phyloP scores from a whole-genome alignment of 108 stramenopile genomes.

The Stephanodiscus minutulus region DNA sequence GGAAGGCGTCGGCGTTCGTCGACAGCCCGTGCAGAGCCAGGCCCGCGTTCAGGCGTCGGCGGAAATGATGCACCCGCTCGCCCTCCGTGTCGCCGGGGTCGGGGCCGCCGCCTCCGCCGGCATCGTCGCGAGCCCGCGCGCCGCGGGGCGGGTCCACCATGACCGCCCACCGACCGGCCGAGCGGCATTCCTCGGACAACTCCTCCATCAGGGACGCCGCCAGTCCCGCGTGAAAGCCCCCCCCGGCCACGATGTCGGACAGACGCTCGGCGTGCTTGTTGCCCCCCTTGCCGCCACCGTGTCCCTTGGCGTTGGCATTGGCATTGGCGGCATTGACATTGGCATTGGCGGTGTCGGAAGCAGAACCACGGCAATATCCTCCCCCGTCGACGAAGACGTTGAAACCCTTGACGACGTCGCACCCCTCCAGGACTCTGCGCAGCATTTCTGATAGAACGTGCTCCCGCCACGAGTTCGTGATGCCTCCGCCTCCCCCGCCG shows the following conservation, averaged over 20 bases:
- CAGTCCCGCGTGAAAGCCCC: constrained; percentile 66
- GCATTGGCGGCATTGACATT: too few species aligned
- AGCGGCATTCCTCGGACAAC: constrained; percentile 69
- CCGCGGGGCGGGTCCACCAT: constrained; percentile 25
- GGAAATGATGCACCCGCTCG: constrained; percentile 52
- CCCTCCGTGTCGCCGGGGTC: constrained; percentile 2
- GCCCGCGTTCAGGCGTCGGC: constrained; percentile 54
- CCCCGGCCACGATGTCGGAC: constrained; percentile 20
- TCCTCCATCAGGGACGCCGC: constrained; percentile 69
- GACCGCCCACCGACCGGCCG: constrained; percentile 57
- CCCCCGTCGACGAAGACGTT: constrained; percentile 59
- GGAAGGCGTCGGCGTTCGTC: constrained; percentile 56
- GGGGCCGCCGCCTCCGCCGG: not conserved
- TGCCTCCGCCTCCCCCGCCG: not conserved
- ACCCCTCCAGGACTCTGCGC: constrained; percentile 67
- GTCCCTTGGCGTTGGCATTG: too few species aligned
- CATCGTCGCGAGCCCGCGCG: constrained; percentile 15
- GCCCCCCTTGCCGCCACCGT: not conserved
- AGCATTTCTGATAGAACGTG: constrained; percentile 54
- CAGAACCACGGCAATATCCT: constrained; percentile 8
- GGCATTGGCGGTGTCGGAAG: too few species aligned
- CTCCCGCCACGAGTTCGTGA: constrained; percentile 48
- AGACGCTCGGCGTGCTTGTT: constrained; percentile 18
- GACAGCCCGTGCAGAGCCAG: constrained; percentile 64
- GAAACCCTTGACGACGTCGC: constrained; percentile 70